Evolutionary conservation across 805 yeast genomes (phyloP).

Genomic region (Sugiyamaella mastotermitis): DNA sequence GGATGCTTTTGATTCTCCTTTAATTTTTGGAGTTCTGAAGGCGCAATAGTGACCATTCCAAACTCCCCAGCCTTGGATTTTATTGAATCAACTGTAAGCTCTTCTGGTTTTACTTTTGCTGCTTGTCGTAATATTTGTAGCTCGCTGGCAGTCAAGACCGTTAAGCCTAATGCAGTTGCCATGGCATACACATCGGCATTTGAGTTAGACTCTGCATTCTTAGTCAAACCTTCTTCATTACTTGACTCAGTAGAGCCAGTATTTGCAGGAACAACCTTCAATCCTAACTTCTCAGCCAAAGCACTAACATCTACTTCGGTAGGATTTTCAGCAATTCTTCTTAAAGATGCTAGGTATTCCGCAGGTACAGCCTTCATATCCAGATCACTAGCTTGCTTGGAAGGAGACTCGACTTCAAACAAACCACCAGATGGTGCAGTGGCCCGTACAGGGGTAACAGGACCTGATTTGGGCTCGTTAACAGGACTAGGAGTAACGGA

Average conservation of each 20-base stretch:
- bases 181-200: too few species aligned
- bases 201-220: conserved; percentile 8
- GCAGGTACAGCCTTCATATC: conserved; percentile 27
- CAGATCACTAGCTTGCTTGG: conserved; percentile 4
- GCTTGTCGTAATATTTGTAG: conserved; percentile 5
- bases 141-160: conserved; percentile 13
- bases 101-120: not conserved
- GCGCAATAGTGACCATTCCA: conserved; percentile 16
- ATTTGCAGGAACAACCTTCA: conserved; percentile 13
- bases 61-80: not conserved
- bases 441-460: conserved; percentile 5
- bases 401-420: not conserved
- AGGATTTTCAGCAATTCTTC: conserved; percentile 29
- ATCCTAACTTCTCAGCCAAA: conserved; percentile 24
- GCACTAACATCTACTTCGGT: conserved; percentile 22
- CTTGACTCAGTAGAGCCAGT: not conserved
- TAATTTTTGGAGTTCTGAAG: conserved; percentile 1
- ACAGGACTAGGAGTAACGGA: conserved; percentile 3
- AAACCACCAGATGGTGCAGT: not conserved
- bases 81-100: not conserved
- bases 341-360: conserved; percentile 26
- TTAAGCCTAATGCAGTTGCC: conserved; percentile 20
- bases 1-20: too few species aligned
- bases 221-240: conserved; percentile 5
- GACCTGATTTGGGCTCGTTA: not conserved